A percentile compares a stretch with the other conserved stretches of the same genome.
Conservation (phyloP, 768 basidiomycete genomes). For the Vararia minispora region DNA sequence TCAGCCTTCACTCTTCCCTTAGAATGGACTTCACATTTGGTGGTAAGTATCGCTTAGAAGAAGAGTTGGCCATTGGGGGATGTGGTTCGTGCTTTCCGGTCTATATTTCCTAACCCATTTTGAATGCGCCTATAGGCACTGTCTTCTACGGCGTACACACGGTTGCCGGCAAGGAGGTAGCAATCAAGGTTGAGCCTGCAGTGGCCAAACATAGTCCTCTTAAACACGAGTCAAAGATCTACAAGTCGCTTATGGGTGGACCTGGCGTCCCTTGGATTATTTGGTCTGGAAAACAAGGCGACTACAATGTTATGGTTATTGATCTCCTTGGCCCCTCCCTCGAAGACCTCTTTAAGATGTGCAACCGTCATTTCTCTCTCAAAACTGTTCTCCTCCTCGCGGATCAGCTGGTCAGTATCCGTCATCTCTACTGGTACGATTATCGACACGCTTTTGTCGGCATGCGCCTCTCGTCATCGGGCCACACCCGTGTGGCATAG, state of each 20-base stretch:
- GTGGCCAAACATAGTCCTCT: conserved; percentile 49
- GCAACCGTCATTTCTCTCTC: conserved; percentile 85
- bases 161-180: conserved; percentile 73
- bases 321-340: conserved; percentile 89
- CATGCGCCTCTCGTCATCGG: neutral
- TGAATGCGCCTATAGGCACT: conserved; percentile 36
- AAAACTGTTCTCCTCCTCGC: conserved; percentile 91
- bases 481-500: conserved; percentile 1
- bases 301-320: conserved; percentile 97
- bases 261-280: conserved; percentile 87
- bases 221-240: conserved; percentile 84
- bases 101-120: neutral
- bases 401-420: conserved; percentile 74
- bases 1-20: no score
- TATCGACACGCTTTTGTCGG: neutral
- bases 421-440: neutral
- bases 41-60: conserved; percentile 68
- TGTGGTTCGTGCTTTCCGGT: conserved; percentile 40
- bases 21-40: conserved; percentile 41
- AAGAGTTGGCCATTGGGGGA: conserved; percentile 73
- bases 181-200: conserved; percentile 73
- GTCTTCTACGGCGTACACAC: conserved; percentile 74
- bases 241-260: conserved; percentile 84
- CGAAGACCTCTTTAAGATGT: conserved; percentile 80
- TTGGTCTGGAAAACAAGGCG: conserved; percentile 84